These are phyloP conservation scores for Paralagenidium karlingii DNA, from an alignment of 352 stramenopile species.

Conservation along the genomic window DNA sequence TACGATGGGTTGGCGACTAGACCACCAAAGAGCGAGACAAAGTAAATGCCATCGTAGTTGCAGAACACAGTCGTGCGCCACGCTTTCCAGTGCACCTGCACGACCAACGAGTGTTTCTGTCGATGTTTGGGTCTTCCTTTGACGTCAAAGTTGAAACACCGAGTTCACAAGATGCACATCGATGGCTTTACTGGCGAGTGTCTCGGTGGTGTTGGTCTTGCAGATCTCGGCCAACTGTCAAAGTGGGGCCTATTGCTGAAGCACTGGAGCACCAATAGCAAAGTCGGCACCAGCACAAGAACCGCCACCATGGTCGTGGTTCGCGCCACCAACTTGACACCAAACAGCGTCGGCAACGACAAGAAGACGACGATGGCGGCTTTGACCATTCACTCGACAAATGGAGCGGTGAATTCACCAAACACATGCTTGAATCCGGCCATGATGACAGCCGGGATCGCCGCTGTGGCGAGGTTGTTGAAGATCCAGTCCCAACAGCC, in stretches of 20 bases:
- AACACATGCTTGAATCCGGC: too few species aligned
- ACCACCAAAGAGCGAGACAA: conserved; percentile 79
- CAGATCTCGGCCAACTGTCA: too few species aligned
- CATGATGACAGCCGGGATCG: too few species aligned
- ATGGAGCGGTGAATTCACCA: too few species aligned
- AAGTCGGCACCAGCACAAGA: conserved; percentile 9
- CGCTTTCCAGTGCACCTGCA: too few species aligned
- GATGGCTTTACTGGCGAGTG: conserved; percentile 3
- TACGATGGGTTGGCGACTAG: conserved; percentile 79
- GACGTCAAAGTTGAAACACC: background rate
- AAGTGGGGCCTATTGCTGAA: too few species aligned
- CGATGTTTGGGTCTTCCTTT: too few species aligned
- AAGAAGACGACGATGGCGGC: conserved; percentile 13
- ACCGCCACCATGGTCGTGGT: conserved; percentile 14
- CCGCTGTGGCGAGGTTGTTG: conserved; percentile 23
- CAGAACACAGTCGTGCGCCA: conserved; percentile 93
- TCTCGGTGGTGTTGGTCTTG: too few species aligned
- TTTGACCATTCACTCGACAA: conserved; percentile 19
- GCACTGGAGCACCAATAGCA: conserved; percentile 3
- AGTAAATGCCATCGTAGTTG: conserved; percentile 92
- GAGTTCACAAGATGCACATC: background rate
- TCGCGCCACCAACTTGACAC: conserved; percentile 15
- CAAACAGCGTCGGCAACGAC: conserved; percentile 18
- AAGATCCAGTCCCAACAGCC: conserved; percentile 65
- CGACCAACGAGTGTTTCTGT: too few species aligned